These are phyloP conservation scores for Trypanosoma brucei DNA, from an alignment of 208 protist genomes.

Conservation along the genomic window DNA sequence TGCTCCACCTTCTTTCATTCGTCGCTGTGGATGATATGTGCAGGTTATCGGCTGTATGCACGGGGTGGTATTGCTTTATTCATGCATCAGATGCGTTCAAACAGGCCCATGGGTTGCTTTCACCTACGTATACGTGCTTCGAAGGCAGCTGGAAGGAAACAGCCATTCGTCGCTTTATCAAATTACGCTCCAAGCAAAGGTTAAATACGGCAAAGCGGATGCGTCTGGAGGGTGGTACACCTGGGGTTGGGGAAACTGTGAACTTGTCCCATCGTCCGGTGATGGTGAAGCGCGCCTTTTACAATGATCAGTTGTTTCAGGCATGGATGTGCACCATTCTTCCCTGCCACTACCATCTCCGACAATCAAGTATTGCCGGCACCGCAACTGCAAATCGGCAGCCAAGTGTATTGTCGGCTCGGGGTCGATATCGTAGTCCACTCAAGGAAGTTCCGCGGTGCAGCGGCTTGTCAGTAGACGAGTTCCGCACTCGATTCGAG, in stretches of 20 bases:
- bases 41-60: slow-evolving; percentile 65
- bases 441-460: slow-evolving; percentile 62
- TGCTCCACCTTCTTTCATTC: slow-evolving; percentile 67
- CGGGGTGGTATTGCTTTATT: slow-evolving; percentile 75
- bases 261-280: slow-evolving; percentile 42
- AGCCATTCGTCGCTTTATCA: slow-evolving; percentile 53
- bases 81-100: slow-evolving; percentile 83
- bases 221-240: not conserved
- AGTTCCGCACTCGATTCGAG: slow-evolving; percentile 74
- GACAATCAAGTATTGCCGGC: not conserved
- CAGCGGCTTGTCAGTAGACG: slow-evolving; percentile 42
- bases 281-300: slow-evolving; percentile 53
- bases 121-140: slow-evolving; percentile 53
- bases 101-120: slow-evolving; percentile 55
- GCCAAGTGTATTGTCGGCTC: not conserved
- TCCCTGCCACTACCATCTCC: slow-evolving; percentile 66
- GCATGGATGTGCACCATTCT: slow-evolving; percentile 87
- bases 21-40: slow-evolving; percentile 57
- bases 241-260: not conserved
- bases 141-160: slow-evolving; percentile 71
- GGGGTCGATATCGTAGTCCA: slow-evolving; percentile 26
- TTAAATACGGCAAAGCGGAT: slow-evolving; percentile 19
- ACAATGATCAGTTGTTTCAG: slow-evolving; percentile 83
- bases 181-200: not conserved
- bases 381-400: not conserved